Percentiles rank a stretch among this genome's conserved stretches.
These are phyloP conservation scores for Coemansia asiatica DNA, from an alignment of 192 early-diverging fungal species.

Conservation along the genomic window DNA sequence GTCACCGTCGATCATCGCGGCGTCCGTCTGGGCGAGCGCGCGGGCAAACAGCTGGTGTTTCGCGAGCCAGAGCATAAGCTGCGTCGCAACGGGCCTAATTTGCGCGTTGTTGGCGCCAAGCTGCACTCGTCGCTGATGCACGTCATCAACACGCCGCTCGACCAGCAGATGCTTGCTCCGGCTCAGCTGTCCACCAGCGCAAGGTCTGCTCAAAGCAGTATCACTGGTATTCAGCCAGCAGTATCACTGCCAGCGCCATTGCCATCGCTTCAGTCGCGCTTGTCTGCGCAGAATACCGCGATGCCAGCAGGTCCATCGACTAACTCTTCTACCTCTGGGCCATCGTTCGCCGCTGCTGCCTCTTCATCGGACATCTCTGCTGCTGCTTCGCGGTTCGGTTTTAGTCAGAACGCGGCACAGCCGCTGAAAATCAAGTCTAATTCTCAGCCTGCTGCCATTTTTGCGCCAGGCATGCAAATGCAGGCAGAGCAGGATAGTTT, in stretches of 20 bases:
- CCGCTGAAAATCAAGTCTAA: background rate
- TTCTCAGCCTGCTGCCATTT: conserved; percentile 2
- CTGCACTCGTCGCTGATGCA: conserved; percentile 38
- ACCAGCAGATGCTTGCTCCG: conserved; percentile 18
- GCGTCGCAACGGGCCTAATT: conserved; percentile 18
- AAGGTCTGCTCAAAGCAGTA: background rate
- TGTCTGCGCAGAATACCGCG: background rate
- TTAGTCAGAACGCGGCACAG: background rate
- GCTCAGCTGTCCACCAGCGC: background rate
- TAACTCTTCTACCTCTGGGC: background rate
- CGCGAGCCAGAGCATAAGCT: conserved; percentile 30
- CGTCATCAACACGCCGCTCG: conserved; percentile 29
- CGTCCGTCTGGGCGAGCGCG: conserved; percentile 48
- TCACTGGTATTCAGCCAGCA: too few relatives aligned
- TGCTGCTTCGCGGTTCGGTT: background rate
- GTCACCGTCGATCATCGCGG: conserved; percentile 19
- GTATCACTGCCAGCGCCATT: too few relatives aligned
- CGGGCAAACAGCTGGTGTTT: conserved; percentile 25
- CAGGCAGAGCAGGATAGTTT: background rate
- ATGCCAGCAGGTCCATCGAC: background rate
- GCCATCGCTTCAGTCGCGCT: background rate
- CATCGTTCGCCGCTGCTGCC: background rate
- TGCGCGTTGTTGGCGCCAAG: conserved; percentile 44
- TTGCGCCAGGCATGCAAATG: background rate
- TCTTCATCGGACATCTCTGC: background rate